Evolutionary conservation across 129 eudicot genomes (phyloP).

Genomic region (sunflower (Helianthus annuus)): HanXRQr2.0-SUNRISE NC_035446.2:60960523-60961022

Average conservation of each 20-base stretch:
- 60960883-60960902: constrained; percentile 44
- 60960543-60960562: too few species aligned
- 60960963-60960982: constrained; percentile 90
- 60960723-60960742: constrained; percentile 46
- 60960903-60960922: constrained; percentile 72
- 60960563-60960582: too few species aligned
- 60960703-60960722: constrained; percentile 54
- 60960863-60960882: constrained; percentile 48
- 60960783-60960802: constrained; percentile 28
- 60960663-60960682: background rate
- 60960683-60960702: constrained; percentile 55
- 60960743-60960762: constrained; percentile 40
- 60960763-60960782: constrained; percentile 46
- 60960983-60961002: constrained; percentile 93
- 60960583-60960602: too few species aligned
- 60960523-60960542: too few species aligned
- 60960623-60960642: too few species aligned
- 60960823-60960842: constrained; percentile 41
- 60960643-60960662: too few species aligned
- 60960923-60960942: constrained; percentile 70
- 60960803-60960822: constrained; percentile 48
- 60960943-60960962: constrained; percentile 62
- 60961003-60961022: constrained; percentile 97
- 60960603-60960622: too few species aligned
- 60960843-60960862: constrained; percentile 44